Evolutionary conservation across 306 rosid genomes (phyloP).

Genomic region (Cicer yamashitae): DNA sequence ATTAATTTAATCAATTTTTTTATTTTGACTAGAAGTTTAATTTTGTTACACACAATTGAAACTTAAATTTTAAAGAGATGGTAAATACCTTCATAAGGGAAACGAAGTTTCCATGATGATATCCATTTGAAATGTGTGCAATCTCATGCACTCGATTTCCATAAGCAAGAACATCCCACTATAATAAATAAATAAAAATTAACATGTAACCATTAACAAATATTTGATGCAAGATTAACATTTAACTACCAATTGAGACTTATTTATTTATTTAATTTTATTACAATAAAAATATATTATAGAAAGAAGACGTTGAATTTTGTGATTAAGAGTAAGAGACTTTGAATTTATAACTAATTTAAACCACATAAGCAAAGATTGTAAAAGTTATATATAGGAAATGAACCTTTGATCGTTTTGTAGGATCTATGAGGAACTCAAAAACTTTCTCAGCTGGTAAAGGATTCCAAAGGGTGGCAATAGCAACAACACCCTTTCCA

Average conservation of each 20-base stretch:
- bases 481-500: constrained; percentile 59
- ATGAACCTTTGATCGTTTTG: constrained; percentile 56
- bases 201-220: neutral
- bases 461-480: constrained; percentile 74
- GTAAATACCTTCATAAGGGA: constrained; percentile 61
- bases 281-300: too few relatives aligned
- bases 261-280: too few relatives aligned
- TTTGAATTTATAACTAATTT: neutral
- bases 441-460: constrained; percentile 46
- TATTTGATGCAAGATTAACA: neutral
- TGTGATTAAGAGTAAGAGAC: too few relatives aligned
- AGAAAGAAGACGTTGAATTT: too few relatives aligned
- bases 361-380: neutral
- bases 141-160: constrained; percentile 50
- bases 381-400: neutral
- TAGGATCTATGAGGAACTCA: constrained; percentile 55
- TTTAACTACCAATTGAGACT: neutral
- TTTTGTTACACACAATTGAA: neutral
- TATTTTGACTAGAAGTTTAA: too few relatives aligned
- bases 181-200: constrained; percentile 2
- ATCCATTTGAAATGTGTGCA: constrained; percentile 59
- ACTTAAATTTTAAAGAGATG: neutral
- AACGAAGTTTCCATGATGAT: constrained; percentile 54
- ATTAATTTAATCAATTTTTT: neutral
- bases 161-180: constrained; percentile 76